These are phyloP conservation scores for Flaveria floridana DNA, from an alignment of 140 eudicot genomes.

Conservation along the genomic window DNA sequence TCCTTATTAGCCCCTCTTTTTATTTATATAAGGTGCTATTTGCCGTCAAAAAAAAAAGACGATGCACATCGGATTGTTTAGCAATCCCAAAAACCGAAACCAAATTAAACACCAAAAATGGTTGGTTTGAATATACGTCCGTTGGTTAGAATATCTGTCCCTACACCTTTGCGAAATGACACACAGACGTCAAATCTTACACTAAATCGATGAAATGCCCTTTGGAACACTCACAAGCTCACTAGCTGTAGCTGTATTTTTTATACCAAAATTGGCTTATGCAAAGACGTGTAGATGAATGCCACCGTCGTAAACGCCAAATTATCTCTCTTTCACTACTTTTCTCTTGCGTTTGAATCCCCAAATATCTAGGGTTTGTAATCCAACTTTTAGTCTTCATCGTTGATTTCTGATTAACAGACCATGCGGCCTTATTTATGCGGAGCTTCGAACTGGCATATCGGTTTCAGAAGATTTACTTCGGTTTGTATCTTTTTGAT, in stretches of 20 bases:
- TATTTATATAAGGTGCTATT: no score
- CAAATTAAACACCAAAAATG: no score
- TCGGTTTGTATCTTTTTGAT: slow-evolving; percentile 34
- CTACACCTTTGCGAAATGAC: background rate
- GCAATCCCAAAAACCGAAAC: no score
- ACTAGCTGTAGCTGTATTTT: background rate
- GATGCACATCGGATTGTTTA: no score
- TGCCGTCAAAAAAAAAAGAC: no score
- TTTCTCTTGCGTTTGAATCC: background rate
- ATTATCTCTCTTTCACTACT: background rate
- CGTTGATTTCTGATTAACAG: background rate
- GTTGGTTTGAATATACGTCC: background rate
- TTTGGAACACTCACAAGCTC: slow-evolving; percentile 27
- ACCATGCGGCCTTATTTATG: slow-evolving; percentile 42
- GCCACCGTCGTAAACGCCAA: slow-evolving; percentile 9
- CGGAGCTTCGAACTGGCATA: slow-evolving; percentile 30
- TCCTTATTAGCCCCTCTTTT: no score
- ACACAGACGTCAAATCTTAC: background rate
- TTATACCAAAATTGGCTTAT: slow-evolving; percentile 3
- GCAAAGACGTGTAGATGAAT: background rate
- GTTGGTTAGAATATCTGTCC: background rate
- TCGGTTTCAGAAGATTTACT: slow-evolving; percentile 34
- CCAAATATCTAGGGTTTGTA: slow-evolving; percentile 34
- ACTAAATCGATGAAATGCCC: slow-evolving; percentile 7
- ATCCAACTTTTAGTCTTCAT: slow-evolving; percentile 14